These are phyloP conservation scores for Rhizopogon sp. DNA, from an alignment of 768 basidiomycete genomes.

Conservation along the genomic window DNA sequence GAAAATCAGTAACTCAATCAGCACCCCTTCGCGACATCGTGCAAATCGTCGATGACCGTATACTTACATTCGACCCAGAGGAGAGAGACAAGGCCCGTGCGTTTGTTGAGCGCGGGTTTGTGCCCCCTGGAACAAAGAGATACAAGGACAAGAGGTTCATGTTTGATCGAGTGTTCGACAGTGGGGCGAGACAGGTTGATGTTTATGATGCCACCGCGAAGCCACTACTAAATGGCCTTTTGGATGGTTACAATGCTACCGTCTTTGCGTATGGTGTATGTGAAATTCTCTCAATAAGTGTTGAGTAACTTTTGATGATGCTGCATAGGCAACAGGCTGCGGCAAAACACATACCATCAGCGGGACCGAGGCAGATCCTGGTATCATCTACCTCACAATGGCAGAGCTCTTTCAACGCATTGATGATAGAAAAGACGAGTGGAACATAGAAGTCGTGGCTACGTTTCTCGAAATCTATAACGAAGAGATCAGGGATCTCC, in stretches of 20 bases:
- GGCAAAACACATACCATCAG: slow-evolving; percentile 99
- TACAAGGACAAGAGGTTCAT: slow-evolving; percentile 97
- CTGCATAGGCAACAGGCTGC: slow-evolving; percentile 92
- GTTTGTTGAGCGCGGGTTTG: slow-evolving; percentile 80
- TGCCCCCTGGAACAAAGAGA: slow-evolving; percentile 84
- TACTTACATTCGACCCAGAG: slow-evolving; percentile 93
- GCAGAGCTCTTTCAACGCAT: slow-evolving; percentile 93
- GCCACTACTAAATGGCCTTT: slow-evolving; percentile 76
- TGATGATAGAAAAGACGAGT: slow-evolving; percentile 80
- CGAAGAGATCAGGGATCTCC: slow-evolving; percentile 95
- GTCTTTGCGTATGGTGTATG: slow-evolving; percentile 98
- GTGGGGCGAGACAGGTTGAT: slow-evolving; percentile 75
- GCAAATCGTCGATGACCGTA: slow-evolving; percentile 90
- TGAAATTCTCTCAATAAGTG: slow-evolving; percentile 8
- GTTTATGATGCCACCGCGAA: slow-evolving; percentile 85
- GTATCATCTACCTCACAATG: slow-evolving; percentile 96
- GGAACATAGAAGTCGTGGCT: slow-evolving; percentile 82
- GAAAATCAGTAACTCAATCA: slow-evolving; percentile 43
- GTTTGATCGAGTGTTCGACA: slow-evolving; percentile 91
- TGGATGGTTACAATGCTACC: slow-evolving; percentile 96
- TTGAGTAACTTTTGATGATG: slow-evolving; percentile 9
- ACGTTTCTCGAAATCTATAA: slow-evolving; percentile 99
- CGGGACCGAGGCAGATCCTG: slow-evolving; percentile 81
- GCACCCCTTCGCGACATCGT: slow-evolving; percentile 71
- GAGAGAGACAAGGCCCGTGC: slow-evolving; percentile 78